Evolutionary conservation across 306 rosid species (phyloP), one percentile per base, ranked within the genome.

Genomic region (Casuarina glauca): DNA sequence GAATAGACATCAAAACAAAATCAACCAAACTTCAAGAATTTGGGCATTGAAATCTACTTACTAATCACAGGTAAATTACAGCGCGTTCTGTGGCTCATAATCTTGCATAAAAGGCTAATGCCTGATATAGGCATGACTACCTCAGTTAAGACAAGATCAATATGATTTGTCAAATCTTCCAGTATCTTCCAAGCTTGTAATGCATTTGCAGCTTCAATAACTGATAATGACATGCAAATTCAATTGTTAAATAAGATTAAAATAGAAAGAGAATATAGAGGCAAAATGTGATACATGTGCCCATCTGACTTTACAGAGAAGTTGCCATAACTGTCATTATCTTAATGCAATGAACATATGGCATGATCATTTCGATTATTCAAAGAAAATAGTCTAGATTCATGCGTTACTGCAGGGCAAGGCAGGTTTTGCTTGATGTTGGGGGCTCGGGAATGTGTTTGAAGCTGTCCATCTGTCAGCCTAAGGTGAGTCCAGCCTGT

Each of bases 51-150:
- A 73, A 9, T 3, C 55, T 39, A 87, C 98, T 88, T 89, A 94
- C 98, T 94, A 83, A 94, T 90, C 71, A 94, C 92, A 36, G 98
- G 98, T 83, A 92, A 80, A 75, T 89, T 89, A 80, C 83, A 90
- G 66, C 90, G 89, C 20, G 92, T 86, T 75, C 75, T 91, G 86
- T 92, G 97, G 91, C 74, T 83, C 97, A 88, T 92, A 79, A 94
- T 92, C 89, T 90, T 94, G 85, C 83, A 76, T 73, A 94, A 84
- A 76, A 94, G 97, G 68, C 92, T 88, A 78, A 94, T 83, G 78
- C 98, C 98, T 45, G 91, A 69, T 69, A 91, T 80, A 19, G 98
- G 97, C 95, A 94, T 89, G 81, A 89, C 93, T 62, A 92, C 93
- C 88, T 94, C 98, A 35, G 97, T 94, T 82, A 94, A 82, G 26